A percentile compares a stretch with the other conserved stretches of the same genome.
These are phyloP conservation scores for Trichophyton equinum DNA, from an alignment of 2,329 filamentous ascomycete species.

Conservation along the genomic window DNA sequence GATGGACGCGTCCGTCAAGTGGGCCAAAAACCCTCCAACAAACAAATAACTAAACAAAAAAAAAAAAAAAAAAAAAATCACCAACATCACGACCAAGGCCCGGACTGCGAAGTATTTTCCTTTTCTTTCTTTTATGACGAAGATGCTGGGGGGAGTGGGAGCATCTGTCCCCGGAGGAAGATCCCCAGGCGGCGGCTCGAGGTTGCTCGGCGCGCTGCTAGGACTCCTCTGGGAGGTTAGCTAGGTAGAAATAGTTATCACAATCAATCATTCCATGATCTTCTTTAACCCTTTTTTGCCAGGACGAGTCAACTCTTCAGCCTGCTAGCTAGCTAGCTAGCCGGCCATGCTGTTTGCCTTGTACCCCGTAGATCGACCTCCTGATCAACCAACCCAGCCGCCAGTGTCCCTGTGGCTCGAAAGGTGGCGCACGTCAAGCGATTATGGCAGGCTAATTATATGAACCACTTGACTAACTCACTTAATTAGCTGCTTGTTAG, in stretches of 20 bases:
- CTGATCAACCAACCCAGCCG: too few species aligned
- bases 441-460: too few species aligned
- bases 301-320: too few species aligned
- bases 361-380: too few species aligned
- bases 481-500: too few species aligned
- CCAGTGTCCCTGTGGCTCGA: too few species aligned
- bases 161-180: background rate
- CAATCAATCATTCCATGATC: background rate
- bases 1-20: background rate
- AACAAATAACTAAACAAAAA: background rate
- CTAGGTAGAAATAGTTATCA: background rate
- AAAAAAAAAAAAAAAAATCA: background rate
- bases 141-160: background rate
- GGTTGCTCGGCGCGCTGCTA: conserved; percentile 3
- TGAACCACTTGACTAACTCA: too few species aligned
- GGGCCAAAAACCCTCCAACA: background rate
- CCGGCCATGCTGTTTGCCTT: too few species aligned
- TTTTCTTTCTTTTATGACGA: background rate
- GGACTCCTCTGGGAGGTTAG: background rate
- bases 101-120: background rate
- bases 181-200: conserved; percentile 4
- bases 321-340: too few species aligned
- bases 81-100: too few species aligned
- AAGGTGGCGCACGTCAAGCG: too few species aligned
- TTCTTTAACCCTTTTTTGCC: background rate